Conservation (phyloP, 345 rosid genomes). For the Cardiospermum halicacabum region DNA sequence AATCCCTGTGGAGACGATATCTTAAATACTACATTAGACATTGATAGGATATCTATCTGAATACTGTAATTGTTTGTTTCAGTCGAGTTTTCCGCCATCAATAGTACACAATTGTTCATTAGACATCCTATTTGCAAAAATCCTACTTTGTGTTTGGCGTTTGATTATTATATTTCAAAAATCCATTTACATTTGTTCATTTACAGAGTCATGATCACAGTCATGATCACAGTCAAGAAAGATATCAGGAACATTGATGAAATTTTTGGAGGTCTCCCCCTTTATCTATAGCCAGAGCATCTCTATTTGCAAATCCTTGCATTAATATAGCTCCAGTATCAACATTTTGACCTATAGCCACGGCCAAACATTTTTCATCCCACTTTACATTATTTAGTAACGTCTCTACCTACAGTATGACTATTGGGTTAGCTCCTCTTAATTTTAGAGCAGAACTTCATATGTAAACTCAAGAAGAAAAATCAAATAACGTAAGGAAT, state of each 20-base stretch:
- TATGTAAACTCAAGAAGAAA: neutral
- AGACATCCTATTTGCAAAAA: too few species aligned
- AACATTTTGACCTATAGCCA: conserved; percentile 90
- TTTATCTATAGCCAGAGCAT: conserved; percentile 87
- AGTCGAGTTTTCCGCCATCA: too few species aligned
- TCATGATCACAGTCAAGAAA: conserved; percentile 80
- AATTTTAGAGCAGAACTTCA: neutral
- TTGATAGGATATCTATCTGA: too few species aligned
- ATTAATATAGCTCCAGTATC: conserved; percentile 85
- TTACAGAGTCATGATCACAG: conserved; percentile 85
- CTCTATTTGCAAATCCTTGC: conserved; percentile 91
- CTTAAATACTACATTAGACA: too few species aligned
- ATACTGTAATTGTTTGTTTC: too few species aligned
- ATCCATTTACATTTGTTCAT: too few species aligned
- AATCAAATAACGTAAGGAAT: neutral
- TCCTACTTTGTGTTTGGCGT: too few species aligned
- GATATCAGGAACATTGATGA: conserved; percentile 66
- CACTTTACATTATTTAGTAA: conserved; percentile 76
- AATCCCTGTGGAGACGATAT: too few species aligned
- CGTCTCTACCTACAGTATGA: conserved; percentile 47
- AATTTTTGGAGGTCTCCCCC: conserved; percentile 88
- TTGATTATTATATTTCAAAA: too few species aligned
- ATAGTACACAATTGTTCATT: too few species aligned
- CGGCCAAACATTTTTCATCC: conserved; percentile 96
- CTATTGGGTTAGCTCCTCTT: conserved; percentile 1